Conservation (phyloP, 2,329 filamentous ascomycete genomes). For the Aspergillus ruber region DNA sequence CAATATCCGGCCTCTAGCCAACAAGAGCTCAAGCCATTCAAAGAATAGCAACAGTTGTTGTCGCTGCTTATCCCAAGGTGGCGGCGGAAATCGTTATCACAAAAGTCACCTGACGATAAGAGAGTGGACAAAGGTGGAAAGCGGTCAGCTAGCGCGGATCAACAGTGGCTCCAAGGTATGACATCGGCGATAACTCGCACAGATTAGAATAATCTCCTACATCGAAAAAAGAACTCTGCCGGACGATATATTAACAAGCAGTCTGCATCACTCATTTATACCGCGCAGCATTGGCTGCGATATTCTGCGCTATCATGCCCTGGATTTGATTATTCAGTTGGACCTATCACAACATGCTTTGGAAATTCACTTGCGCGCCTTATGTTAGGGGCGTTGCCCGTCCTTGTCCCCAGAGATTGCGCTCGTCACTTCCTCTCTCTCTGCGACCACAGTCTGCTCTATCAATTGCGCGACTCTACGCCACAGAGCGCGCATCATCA, state of each 20-base stretch:
- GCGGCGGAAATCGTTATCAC: not conserved
- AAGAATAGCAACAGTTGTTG: too few relatives aligned
- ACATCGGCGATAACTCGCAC: not conserved
- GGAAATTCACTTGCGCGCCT: conserved; percentile 23
- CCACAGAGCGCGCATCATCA: conserved; percentile 9
- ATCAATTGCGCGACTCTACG: conserved; percentile 7
- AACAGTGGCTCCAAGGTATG: not conserved
- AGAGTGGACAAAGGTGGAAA: not conserved
- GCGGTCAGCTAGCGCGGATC: not conserved
- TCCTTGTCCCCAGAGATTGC: conserved; percentile 20
- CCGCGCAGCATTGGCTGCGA: conserved; percentile 14
- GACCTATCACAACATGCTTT: conserved; percentile 17
- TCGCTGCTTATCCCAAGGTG: not conserved
- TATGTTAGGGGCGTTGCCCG: conserved; percentile 24
- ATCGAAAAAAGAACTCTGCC: not conserved
- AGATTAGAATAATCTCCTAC: not conserved
- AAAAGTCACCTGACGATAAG: not conserved
- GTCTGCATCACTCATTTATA: not conserved
- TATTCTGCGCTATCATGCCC: conserved; percentile 14
- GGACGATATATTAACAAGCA: not conserved
- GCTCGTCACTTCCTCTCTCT: conserved; percentile 10
- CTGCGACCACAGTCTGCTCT: conserved; percentile 10
- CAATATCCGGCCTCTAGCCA: too few relatives aligned
- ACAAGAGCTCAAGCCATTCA: too few relatives aligned
- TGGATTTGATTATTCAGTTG: conserved; percentile 6